Conservation (phyloP, 495 filamentous ascomycete species). For the Hyaloscypha finlandica region DNA sequence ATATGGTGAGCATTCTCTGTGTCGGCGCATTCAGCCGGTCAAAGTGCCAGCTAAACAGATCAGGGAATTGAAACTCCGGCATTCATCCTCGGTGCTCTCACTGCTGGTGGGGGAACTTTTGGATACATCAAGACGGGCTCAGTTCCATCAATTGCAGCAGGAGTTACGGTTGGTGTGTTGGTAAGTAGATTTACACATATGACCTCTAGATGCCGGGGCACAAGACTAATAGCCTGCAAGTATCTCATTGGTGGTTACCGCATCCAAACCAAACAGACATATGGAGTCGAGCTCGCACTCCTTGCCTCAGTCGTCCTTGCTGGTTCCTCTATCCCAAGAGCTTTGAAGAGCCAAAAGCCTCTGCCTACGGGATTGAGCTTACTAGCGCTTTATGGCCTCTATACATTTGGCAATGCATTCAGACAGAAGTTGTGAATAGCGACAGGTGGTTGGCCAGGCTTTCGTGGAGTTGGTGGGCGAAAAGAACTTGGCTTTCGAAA, state of each 20-base stretch:
- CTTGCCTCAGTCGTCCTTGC: constrained; percentile 82
- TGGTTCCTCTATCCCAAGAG: constrained; percentile 80
- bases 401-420: constrained; percentile 61
- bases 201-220: background rate
- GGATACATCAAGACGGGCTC: constrained; percentile 83
- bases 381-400: constrained; percentile 59
- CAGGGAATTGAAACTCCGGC: constrained; percentile 55
- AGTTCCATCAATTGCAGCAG: constrained; percentile 81
- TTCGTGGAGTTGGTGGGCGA: background rate
- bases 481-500: background rate
- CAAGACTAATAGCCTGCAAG: constrained; percentile 32
- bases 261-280: constrained; percentile 62
- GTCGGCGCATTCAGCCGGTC: background rate
- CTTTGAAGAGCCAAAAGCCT: constrained; percentile 75
- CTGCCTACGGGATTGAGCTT: constrained; percentile 73
- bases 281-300: constrained; percentile 73
- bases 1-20: constrained; percentile 18
- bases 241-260: constrained; percentile 73
- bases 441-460: background rate
- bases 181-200: constrained; percentile 33
- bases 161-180: constrained; percentile 70
- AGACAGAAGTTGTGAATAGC: constrained; percentile 19
- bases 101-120: constrained; percentile 80
- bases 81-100: constrained; percentile 76
- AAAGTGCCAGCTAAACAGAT: constrained; percentile 19